Evolutionary conservation across 495 filamentous ascomycete species (phyloP).

Genomic region (Thermothielavioides terrestris): DNA sequence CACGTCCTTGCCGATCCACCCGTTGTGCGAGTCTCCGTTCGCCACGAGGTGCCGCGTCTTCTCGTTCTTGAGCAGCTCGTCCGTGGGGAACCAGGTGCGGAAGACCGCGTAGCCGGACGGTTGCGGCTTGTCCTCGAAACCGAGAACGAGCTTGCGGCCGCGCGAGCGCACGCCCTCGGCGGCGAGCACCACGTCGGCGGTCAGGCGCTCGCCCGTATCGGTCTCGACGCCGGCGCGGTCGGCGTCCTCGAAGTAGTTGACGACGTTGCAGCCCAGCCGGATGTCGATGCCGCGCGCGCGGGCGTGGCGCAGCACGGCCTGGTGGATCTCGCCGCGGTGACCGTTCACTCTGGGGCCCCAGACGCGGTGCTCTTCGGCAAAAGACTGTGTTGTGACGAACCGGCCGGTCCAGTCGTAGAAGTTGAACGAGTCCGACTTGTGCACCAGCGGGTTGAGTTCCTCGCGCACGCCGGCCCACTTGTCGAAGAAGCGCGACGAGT

Average conservation of each 20-base stretch:
- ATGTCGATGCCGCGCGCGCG: conserved; percentile 47
- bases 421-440: conserved; percentile 25
- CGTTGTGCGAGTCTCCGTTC: conserved; percentile 54
- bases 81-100: conserved; percentile 50
- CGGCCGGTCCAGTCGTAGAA: conserved; percentile 15
- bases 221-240: conserved; percentile 43
- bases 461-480: neutral
- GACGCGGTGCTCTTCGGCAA: conserved; percentile 14
- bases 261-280: conserved; percentile 44
- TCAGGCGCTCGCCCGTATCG: conserved; percentile 40
- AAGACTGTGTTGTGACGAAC: conserved; percentile 25
- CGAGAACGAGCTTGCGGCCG: conserved; percentile 51
- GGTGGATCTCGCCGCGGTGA: conserved; percentile 56
- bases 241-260: conserved; percentile 48
- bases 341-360: conserved; percentile 43
- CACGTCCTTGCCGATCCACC: conserved; percentile 52
- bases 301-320: conserved; percentile 49
- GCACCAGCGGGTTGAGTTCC: neutral
- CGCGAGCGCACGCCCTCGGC: conserved; percentile 55
- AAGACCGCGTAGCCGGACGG: conserved; percentile 53
- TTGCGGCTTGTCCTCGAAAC: conserved; percentile 53
- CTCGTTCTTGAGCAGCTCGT: conserved; percentile 1
- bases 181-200: conserved; percentile 50
- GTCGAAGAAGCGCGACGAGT: conserved; percentile 23
- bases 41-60: conserved; percentile 46